Percentiles rank a stretch among this genome's conserved stretches.
Conservation (phyloP, 352 stramenopile species). For the Pythium pectinolyticum region DNA sequence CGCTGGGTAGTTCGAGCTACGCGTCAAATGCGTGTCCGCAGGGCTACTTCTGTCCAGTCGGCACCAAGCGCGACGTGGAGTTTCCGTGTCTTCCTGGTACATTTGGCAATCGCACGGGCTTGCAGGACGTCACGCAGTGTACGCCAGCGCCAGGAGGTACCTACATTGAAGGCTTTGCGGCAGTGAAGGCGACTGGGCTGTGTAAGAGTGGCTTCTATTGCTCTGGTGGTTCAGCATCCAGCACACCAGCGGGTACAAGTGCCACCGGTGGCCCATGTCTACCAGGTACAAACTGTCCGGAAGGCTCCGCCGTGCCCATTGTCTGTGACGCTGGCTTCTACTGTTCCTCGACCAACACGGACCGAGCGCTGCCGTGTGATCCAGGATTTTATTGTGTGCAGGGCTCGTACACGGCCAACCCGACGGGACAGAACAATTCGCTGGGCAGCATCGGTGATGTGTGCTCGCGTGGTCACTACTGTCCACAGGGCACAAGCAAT, state of each 20-base stretch:
- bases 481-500: slow-evolving; percentile 72
- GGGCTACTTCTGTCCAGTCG: slow-evolving; percentile 81
- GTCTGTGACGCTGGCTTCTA: slow-evolving; percentile 79
- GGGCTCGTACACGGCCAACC: slow-evolving; percentile 73
- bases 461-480: slow-evolving; percentile 76
- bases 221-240: slow-evolving; percentile 51
- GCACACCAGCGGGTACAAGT: slow-evolving; percentile 41
- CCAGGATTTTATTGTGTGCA: slow-evolving; percentile 89
- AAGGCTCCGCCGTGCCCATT: slow-evolving; percentile 80
- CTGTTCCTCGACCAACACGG: slow-evolving; percentile 75
- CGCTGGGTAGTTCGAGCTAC: slow-evolving; percentile 44
- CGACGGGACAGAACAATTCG: slow-evolving; percentile 69
- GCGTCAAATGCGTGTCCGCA: slow-evolving; percentile 55
- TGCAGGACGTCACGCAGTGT: slow-evolving; percentile 55
- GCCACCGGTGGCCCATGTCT: slow-evolving; percentile 72
- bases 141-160: slow-evolving; percentile 64
- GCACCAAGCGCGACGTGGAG: slow-evolving; percentile 49
- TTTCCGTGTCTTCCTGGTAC: slow-evolving; percentile 81
- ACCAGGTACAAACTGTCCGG: slow-evolving; percentile 84
- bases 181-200: slow-evolving; percentile 42
- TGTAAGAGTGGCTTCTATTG: slow-evolving; percentile 89
- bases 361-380: slow-evolving; percentile 66
- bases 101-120: slow-evolving; percentile 55
- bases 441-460: slow-evolving; percentile 75
- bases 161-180: slow-evolving; percentile 53